Evolutionary conservation across 1,139 yeast genomes (phyloP).

Genomic region (Arxiozyma heterogenica): DNA sequence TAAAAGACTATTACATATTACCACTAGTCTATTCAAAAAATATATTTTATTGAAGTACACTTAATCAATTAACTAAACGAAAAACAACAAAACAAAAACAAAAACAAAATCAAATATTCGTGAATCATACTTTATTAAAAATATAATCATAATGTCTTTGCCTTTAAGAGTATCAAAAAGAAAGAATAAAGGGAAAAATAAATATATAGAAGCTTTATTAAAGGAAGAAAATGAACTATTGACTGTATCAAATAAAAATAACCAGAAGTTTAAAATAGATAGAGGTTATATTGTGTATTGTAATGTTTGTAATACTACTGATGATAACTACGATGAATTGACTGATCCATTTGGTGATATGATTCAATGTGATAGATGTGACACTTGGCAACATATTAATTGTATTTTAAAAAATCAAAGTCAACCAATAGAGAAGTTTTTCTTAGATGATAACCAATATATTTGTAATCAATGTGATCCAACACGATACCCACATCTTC

Average conservation of each 20-base stretch:
- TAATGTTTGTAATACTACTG: slow-evolving; percentile 54
- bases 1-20: too few species aligned
- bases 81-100: too few species aligned
- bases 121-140: too few species aligned
- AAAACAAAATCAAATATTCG: too few species aligned
- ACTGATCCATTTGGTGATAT: slow-evolving; percentile 54
- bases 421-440: slow-evolving; percentile 22
- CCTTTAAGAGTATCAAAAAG: slow-evolving; percentile 19
- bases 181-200: slow-evolving; percentile 23
- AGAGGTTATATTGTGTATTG: slow-evolving; percentile 41
- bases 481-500: slow-evolving; percentile 30
- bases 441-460: slow-evolving; percentile 38
- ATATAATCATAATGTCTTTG: slow-evolving; percentile 8
- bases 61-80: too few species aligned
- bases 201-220: slow-evolving; percentile 15
- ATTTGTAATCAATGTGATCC: slow-evolving; percentile 46
- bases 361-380: slow-evolving; percentile 73
- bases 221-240: slow-evolving; percentile 13
- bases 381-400: slow-evolving; percentile 76
- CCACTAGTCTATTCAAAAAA: too few species aligned
- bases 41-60: too few species aligned
- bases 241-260: slow-evolving; percentile 6
- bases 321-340: slow-evolving; percentile 51
- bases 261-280: slow-evolving; percentile 6
- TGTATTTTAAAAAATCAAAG: slow-evolving; percentile 52